Evolutionary conservation across 805 yeast genomes (phyloP), one percentile per base, ranked within the genome.

Genomic region (Wickerhamiella azymoides): DNA sequence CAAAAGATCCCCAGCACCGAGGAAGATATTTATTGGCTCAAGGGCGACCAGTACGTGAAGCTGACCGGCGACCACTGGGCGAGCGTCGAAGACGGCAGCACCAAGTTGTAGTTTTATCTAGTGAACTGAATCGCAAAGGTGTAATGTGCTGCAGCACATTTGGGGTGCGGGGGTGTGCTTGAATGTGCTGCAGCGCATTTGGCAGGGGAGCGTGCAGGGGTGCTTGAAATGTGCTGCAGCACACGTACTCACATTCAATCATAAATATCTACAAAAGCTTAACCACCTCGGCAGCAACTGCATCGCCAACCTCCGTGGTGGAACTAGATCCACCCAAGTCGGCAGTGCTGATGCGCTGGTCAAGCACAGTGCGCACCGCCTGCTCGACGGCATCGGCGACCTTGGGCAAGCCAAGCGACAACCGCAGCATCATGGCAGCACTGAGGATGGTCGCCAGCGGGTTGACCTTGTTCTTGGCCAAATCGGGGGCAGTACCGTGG

Each of bases 401-500:
- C 52, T 79, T 76, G 49, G 74, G 74, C 59, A 85, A 67, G 62
- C 84, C 79, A 62, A 92, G 75, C 16, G 96, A 86, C 52, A 92
- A 74, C 59, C 89, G 77, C 67, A 92, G 74, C 97, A 92, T 92
- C 94, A 92, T 83, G 27, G 97, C 97, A 10, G 84, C 94, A 21
- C 96, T 86, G 58, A 92, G 73, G 56, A 89, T 88, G 19, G 96
- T 84, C 44, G 97, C 98, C 48, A 89, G 67, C 44, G 98, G 98
- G 67, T 89, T 89, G 49, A 88, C 98, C 68, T 84, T 81, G 62
- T 85, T 84, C 49, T 67, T 70, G 44, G 80, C 79, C 61, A 89
- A 76, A 64, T 89, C 98, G 44, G 98, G 98, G 30, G 98, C 98
- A 40, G 96, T 81, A 40, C 98, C 98, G 63, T 89, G 98, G 62